A percentile compares a stretch with the other conserved stretches of the same genome.
Conservation (phyloP, 768 basidiomycete species). For the Tephrocybe rancida region DNA sequence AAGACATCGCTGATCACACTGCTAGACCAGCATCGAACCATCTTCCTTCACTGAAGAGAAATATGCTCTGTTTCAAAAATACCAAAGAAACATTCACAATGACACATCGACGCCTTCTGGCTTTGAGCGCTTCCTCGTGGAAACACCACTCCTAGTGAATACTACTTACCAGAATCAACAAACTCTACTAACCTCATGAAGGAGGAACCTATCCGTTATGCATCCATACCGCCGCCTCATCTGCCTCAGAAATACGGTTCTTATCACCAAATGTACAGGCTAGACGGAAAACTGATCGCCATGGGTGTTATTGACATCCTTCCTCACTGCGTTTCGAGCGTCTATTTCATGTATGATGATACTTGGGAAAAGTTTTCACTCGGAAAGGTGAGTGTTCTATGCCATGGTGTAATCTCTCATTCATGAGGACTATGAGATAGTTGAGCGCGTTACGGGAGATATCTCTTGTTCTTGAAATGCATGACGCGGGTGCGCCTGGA, state of each 20-base stretch:
- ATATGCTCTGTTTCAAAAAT: slow-evolving; percentile 72
- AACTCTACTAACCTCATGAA: slow-evolving; percentile 24
- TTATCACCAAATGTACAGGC: slow-evolving; percentile 85
- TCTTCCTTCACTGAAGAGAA: slow-evolving; percentile 82
- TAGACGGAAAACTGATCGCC: slow-evolving; percentile 83
- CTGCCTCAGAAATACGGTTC: slow-evolving; percentile 87
- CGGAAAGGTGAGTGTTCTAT: slow-evolving; percentile 61
- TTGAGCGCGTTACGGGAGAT: slow-evolving; percentile 85
- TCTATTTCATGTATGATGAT: slow-evolving; percentile 89
- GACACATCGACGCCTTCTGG: slow-evolving; percentile 56
- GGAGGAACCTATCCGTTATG: slow-evolving; percentile 65
- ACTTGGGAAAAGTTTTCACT: slow-evolving; percentile 69
- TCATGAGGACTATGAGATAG: slow-evolving; percentile 24
- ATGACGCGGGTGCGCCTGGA: slow-evolving; percentile 60
- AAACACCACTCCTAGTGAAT: slow-evolving; percentile 72
- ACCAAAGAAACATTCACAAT: slow-evolving; percentile 79
- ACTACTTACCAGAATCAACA: background rate
- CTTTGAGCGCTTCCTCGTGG: slow-evolving; percentile 79
- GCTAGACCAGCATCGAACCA: slow-evolving; percentile 74
- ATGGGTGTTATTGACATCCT: slow-evolving; percentile 90
- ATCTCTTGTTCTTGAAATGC: slow-evolving; percentile 74
- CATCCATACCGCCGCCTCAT: slow-evolving; percentile 45
- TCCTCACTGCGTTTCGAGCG: slow-evolving; percentile 78
- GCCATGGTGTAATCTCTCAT: background rate
- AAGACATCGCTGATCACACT: background rate